A percentile compares a stretch with the other conserved stretches of the same genome.
phyloP scores from a whole-genome alignment of 805 yeast genomes.

The Metahyphopichia silvanorum region DNA sequence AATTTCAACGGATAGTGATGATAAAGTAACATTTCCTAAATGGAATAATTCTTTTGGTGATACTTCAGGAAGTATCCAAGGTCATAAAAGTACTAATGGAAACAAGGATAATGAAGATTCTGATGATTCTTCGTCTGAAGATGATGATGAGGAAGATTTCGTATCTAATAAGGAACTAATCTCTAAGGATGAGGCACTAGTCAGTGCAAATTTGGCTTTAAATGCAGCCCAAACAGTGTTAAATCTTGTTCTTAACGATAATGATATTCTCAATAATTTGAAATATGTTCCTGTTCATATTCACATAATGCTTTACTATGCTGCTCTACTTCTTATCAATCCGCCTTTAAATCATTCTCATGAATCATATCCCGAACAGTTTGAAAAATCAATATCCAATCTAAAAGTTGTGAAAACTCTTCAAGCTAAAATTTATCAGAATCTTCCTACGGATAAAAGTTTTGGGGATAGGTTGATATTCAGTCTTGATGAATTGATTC shows the following conservation, averaged over 20 bases:
- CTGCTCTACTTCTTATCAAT: conserved; percentile 53
- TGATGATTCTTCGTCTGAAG: conserved; percentile 14
- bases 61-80: background rate
- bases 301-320: conserved; percentile 67
- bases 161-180: conserved; percentile 28
- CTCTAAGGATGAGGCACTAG: conserved; percentile 29
- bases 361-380: conserved; percentile 19
- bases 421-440: conserved; percentile 37
- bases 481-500: conserved; percentile 29
- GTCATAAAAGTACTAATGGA: conserved; percentile 1
- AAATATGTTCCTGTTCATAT: conserved; percentile 70
- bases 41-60: conserved; percentile 17
- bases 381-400: conserved; percentile 23
- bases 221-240: conserved; percentile 63
- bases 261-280: conserved; percentile 53
- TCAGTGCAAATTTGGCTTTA: conserved; percentile 49
- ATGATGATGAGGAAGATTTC: conserved; percentile 27
- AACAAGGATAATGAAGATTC: conserved; percentile 9
- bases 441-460: conserved; percentile 50
- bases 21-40: conserved; percentile 25
- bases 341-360: conserved; percentile 36
- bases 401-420: conserved; percentile 43
- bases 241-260: conserved; percentile 55
- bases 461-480: conserved; percentile 45
- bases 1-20: conserved; percentile 22